Conservation (phyloP, 345 rosid genomes). For the Corchorus olitorius region DNA sequence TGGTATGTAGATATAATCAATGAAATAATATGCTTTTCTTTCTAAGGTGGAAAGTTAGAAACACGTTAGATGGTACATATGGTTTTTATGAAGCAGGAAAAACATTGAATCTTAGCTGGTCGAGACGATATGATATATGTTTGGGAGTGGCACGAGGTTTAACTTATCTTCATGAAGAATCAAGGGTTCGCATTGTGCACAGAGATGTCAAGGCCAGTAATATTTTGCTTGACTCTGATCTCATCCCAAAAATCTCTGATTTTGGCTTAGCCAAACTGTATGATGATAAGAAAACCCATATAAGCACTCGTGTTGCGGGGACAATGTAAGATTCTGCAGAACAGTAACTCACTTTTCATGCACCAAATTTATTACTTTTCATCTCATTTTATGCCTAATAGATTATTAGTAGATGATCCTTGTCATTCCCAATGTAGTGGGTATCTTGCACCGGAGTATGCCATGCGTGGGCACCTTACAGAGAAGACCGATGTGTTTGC, state of each 20-base stretch:
- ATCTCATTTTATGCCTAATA: background rate
- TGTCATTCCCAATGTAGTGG: background rate
- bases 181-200: constrained; percentile 55
- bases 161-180: constrained; percentile 58
- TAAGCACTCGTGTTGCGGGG: constrained; percentile 4
- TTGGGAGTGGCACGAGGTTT: constrained; percentile 54
- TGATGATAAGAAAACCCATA: constrained; percentile 31
- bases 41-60: background rate
- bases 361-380: background rate
- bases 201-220: constrained; percentile 63
- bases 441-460: constrained; percentile 29
- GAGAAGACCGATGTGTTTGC: constrained; percentile 50
- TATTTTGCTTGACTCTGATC: constrained; percentile 48
- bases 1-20: constrained; percentile 25
- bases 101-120: constrained; percentile 43
- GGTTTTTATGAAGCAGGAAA: constrained; percentile 37
- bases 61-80: background rate
- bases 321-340: background rate
- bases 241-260: constrained; percentile 60
- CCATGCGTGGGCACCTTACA: constrained; percentile 48
- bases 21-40: background rate
- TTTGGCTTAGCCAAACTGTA: constrained; percentile 21
- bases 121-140: constrained; percentile 46
- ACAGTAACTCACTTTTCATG: background rate
- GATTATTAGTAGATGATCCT: background rate